Conservation (phyloP, 192 early-diverging fungal genomes). For the Coemansia interrupta region DNA sequence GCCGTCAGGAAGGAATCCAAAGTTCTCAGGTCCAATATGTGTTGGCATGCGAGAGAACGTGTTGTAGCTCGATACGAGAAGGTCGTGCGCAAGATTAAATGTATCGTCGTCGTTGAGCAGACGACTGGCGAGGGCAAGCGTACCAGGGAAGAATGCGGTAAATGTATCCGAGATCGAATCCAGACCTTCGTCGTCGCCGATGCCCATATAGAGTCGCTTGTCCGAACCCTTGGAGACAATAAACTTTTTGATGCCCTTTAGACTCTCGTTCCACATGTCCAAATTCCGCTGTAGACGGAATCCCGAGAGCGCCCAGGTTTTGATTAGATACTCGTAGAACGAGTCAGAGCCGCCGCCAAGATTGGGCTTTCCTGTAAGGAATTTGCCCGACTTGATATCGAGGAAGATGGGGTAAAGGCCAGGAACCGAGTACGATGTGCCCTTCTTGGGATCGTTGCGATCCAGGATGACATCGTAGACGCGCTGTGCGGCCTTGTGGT, state of each 20-base stretch:
- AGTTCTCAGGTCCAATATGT: constrained; percentile 48
- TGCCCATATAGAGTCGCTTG: constrained; percentile 50
- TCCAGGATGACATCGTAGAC: constrained; percentile 51
- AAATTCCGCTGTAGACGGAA: constrained; percentile 46
- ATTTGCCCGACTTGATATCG: constrained; percentile 50
- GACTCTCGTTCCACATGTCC: constrained; percentile 50
- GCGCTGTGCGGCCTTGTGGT: constrained; percentile 76
- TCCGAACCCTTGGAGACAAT: constrained; percentile 43
- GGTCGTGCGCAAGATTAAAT: constrained; percentile 32
- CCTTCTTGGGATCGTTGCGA: constrained; percentile 38
- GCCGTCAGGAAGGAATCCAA: constrained; percentile 48
- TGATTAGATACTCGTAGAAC: constrained; percentile 94
- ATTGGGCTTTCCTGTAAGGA: constrained; percentile 58
- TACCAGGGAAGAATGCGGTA: constrained; percentile 51
- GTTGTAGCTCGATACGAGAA: constrained; percentile 39
- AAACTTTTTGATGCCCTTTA: constrained; percentile 44
- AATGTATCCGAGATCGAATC: constrained; percentile 53
- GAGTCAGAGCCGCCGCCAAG: constrained; percentile 87
- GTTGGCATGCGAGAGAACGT: constrained; percentile 50
- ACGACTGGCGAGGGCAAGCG: constrained; percentile 45
- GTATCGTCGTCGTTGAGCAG: constrained; percentile 41
- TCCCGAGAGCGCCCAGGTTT: constrained; percentile 80
- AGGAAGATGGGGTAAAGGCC: constrained; percentile 80
- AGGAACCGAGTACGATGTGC: constrained; percentile 33
- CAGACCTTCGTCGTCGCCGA: constrained; percentile 48